A percentile compares a stretch with the other conserved stretches of the same genome.
Conservation (phyloP, 352 stramenopile genomes). For the Pilasporangium apinafurcum region DNA sequence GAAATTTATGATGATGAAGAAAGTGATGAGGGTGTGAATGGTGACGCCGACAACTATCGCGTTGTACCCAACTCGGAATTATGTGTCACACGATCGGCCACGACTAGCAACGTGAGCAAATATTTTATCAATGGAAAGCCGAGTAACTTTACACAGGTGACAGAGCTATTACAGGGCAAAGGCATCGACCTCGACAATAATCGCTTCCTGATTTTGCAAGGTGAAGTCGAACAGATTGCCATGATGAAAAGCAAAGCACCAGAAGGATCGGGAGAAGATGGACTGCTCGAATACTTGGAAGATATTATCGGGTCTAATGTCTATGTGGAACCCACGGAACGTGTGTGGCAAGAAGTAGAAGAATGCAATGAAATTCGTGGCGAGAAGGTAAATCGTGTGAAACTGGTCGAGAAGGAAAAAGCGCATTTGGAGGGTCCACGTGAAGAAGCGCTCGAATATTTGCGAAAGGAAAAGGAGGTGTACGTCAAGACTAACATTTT, state of each 20-base stretch:
- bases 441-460: constrained; percentile 91
- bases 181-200: constrained; percentile 99
- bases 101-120: constrained; percentile 93
- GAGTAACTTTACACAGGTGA: constrained; percentile 94
- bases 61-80: constrained; percentile 90
- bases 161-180: constrained; percentile 89
- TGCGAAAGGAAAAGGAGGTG: constrained; percentile 95
- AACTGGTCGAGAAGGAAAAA: constrained; percentile 97
- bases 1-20: constrained; percentile 91
- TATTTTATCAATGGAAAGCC: constrained; percentile 95
- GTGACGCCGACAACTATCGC: constrained; percentile 80
- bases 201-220: constrained; percentile 98
- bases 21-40: background rate
- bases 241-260: constrained; percentile 99
- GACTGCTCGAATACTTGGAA: constrained; percentile 99
- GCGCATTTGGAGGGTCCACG: constrained; percentile 93
- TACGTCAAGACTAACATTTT: constrained; percentile 95
- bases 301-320: constrained; percentile 99
- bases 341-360: constrained; percentile 92
- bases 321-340: constrained; percentile 94
- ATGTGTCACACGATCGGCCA: constrained; percentile 92
- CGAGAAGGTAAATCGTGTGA: constrained; percentile 97
- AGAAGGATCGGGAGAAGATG: constrained; percentile 91
- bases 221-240: constrained; percentile 96
- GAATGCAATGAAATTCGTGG: constrained; percentile 85